Conservation (phyloP, 2,329 filamentous ascomycete genomes). For the Xylaria sp. region DNA sequence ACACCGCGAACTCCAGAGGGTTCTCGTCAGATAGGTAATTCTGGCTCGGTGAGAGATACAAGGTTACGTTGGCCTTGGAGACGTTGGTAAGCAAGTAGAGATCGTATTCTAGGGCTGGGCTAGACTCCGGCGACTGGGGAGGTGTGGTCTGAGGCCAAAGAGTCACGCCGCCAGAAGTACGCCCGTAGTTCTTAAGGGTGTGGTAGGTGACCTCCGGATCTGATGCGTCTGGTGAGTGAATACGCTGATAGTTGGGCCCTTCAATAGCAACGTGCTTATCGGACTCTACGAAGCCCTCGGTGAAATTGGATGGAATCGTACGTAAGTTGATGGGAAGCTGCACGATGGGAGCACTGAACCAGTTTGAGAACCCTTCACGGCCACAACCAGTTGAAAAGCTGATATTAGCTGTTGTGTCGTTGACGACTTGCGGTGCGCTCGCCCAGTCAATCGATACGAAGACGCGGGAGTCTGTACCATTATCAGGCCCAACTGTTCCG, state of each 20-base stretch:
- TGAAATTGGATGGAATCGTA: constrained; percentile 53
- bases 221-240: constrained; percentile 35
- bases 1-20: constrained; percentile 44
- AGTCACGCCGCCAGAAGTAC: constrained; percentile 60
- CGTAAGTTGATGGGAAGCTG: constrained; percentile 58
- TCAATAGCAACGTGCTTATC: constrained; percentile 61
- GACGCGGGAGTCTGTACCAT: constrained; percentile 54
- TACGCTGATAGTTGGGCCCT: constrained; percentile 53
- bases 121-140: constrained; percentile 51
- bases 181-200: constrained; percentile 57
- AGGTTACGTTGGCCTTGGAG: constrained; percentile 47
- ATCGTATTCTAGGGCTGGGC: constrained; percentile 62
- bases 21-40: constrained; percentile 55
- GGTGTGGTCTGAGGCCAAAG: constrained; percentile 55
- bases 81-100: constrained; percentile 62
- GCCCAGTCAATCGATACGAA: constrained; percentile 60
- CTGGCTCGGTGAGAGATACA: constrained; percentile 55
- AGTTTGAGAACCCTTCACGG: constrained; percentile 33
- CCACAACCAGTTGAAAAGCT: constrained; percentile 47
- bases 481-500: constrained; percentile 52
- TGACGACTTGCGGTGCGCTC: constrained; percentile 39
- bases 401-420: constrained; percentile 52
- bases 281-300: constrained; percentile 63
- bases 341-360: constrained; percentile 46
- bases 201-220: constrained; percentile 49